Evolutionary conservation across 1,284 basidiomycete genomes (phyloP), one percentile per base, ranked within the genome.

Genomic region (Rhizoctonia solani): DNA sequence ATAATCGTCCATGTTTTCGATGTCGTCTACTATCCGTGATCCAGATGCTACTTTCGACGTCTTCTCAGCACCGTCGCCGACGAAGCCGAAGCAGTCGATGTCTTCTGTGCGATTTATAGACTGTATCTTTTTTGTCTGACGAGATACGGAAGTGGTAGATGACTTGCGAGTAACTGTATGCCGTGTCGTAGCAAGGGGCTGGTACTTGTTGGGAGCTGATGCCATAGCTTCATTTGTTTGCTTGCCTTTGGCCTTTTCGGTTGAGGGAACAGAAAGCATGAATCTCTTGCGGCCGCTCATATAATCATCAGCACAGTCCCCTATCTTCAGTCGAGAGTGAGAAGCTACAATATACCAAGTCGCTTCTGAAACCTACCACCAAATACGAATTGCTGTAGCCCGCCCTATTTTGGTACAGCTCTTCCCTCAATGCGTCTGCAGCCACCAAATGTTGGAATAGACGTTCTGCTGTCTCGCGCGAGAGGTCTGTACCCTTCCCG

Each of bases 361-460:
- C 23, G 39, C 9, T 61, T 21, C 25, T 61, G 14, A 21, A 41
- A 52, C 75, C 66, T 70, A 77, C 76, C 69, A 70, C 58, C 41
- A 81, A 66, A 69, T 83, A 82, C 0, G 77, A 70, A 41, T 75
- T 73, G 55, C 74, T 73, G 73, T 75, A 78, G 16, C 77, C 76
- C 54, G 70, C 70, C 1, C 39, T 52, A 68, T 78, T 80, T 54
- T 70, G 66, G 21, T 75, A 72, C 52, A 72, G 71, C 4, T 74
- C 71, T 54, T 78, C 74, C 13, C 73, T 72, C 41, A 83, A 75
- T 27, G 77, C 78, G 1, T 83, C 79, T 44, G 81, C 73, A 34
- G 77, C 74, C 11, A 81, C 70, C 9, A 93, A 80, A 27, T 79
- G 80, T 70, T 87, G 82, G 71, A 92, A 81, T 14, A 90, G 75